Conservation (phyloP, 2,329 filamentous ascomycete species). For the Colletotrichum coccodes region DNA sequence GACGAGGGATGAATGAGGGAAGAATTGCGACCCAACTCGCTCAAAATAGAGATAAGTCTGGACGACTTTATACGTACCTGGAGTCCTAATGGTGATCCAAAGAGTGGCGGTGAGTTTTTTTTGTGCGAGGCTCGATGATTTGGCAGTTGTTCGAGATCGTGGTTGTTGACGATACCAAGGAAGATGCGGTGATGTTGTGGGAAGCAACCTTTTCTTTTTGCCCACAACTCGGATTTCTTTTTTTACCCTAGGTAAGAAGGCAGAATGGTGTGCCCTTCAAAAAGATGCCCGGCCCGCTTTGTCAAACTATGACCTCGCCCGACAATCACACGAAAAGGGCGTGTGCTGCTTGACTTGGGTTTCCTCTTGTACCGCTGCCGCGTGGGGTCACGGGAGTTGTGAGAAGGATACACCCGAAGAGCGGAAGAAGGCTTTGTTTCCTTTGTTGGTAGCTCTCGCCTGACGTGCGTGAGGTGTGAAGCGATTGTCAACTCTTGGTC, state of each 20-base stretch:
- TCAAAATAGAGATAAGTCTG: not conserved
- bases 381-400: conserved; percentile 17
- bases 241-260: conserved; percentile 1
- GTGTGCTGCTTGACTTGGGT: not conserved
- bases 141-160: conserved; percentile 8
- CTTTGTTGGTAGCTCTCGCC: not conserved
- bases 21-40: not conserved
- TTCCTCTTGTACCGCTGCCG: conserved; percentile 3
- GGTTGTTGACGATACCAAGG: not conserved
- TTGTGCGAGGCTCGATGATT: conserved; percentile 1
- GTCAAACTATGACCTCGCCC: conserved; percentile 8
- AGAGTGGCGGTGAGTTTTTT: not conserved
- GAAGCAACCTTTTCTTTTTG: not conserved
- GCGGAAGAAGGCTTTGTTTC: conserved; percentile 1
- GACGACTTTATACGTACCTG: not conserved
- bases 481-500: not conserved
- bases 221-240: conserved; percentile 1
- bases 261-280: not conserved
- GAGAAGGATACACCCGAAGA: not conserved
- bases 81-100: not conserved
- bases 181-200: conserved; percentile 4
- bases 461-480: not conserved
- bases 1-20: not conserved
- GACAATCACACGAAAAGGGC: conserved; percentile 12
- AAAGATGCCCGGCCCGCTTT: not conserved